Base-by-base conservation (phyloP, 805 yeast species). In the Scheffersomyces amazonensis region DNA sequence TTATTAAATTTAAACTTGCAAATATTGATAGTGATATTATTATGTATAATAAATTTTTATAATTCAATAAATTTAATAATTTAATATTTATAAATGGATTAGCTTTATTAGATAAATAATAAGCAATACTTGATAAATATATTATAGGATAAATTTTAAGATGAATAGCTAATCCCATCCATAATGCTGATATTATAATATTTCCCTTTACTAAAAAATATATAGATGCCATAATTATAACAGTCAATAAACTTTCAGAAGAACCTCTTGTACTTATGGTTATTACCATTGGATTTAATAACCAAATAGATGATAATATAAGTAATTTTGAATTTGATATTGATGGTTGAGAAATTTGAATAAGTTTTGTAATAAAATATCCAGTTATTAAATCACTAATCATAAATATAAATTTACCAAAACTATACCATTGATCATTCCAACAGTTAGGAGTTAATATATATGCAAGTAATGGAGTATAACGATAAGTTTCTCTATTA, bases 191-290 rank as follows among this genome's bases (percentile, higher is more conserved):
- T 30, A 46, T 28, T 0, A 66, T 16, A 1, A 66, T 24, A 7
- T 58, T 57, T 4, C 53, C 36, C 2, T 48, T 44, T n/a, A 61
- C 39, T n/a, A 81, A 52, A 28, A 55, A 64, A 49, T 76, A 80
- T 0, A 86, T 52, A 30, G 81, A 63, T 6, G 73, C 54, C 72
- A 88, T 75, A 3, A 89, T 75, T 47, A 91, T 65, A 22, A 87
- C 89, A 2, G 95, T 87, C 32, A 93, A 60, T 1, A 93, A 71
- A 44, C 96, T 89, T 54, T 93, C 99, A 0, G 96, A 84, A 19
- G 93, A 86, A 1, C 99, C 99, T 32, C 99, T 71, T 0, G 97
- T 88, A 47, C 91, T 81, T 34, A 93, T 93, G 1, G 96, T 88
- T 22, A 83, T 78, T 0, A 90, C 98, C 93, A 93, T 86, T 12